Conservation (phyloP, 1,284 basidiomycete species). For the Tilletia walkeri region DNA sequence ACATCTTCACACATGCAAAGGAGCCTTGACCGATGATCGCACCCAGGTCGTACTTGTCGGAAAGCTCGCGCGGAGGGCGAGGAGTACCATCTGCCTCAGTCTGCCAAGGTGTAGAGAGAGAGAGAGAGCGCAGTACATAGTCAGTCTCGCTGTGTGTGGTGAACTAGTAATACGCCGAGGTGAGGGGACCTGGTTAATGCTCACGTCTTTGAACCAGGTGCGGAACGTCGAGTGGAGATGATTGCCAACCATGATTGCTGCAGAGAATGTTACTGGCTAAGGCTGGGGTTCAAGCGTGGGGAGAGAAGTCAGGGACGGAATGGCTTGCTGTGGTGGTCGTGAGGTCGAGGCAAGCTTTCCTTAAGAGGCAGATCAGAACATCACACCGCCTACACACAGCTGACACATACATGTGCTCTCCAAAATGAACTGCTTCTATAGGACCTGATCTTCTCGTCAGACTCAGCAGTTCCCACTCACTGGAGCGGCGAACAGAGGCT, state of each 20-base stretch:
- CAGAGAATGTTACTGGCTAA: not conserved
- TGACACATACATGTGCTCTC: too few species aligned
- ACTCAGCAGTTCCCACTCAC: too few species aligned
- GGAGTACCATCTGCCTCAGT: conserved; percentile 48
- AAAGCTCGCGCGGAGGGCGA: conserved; percentile 40
- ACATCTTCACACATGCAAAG: conserved; percentile 50
- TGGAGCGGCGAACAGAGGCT: too few species aligned
- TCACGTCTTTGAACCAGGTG: conserved; percentile 45
- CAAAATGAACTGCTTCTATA: too few species aligned
- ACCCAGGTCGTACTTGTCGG: conserved; percentile 46
- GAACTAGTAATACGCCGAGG: too few species aligned
- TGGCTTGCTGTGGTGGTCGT: too few species aligned
- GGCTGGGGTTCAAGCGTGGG: too few species aligned
- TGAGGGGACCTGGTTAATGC: not conserved
- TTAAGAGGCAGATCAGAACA: too few species aligned
- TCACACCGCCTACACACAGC: too few species aligned
- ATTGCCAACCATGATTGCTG: not conserved
- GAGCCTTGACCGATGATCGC: conserved; percentile 49
- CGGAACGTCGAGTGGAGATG: conserved; percentile 45
- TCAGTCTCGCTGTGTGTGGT: not conserved
- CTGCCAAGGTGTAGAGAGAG: conserved; percentile 17
- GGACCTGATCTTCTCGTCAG: too few species aligned
- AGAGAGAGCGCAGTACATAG: not conserved
- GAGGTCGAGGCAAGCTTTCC: too few species aligned
- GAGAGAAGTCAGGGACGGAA: too few species aligned